These are phyloP conservation scores for Zalaria sp. DNA, from an alignment of 2,329 filamentous ascomycete species.

Conservation along the genomic window DNA sequence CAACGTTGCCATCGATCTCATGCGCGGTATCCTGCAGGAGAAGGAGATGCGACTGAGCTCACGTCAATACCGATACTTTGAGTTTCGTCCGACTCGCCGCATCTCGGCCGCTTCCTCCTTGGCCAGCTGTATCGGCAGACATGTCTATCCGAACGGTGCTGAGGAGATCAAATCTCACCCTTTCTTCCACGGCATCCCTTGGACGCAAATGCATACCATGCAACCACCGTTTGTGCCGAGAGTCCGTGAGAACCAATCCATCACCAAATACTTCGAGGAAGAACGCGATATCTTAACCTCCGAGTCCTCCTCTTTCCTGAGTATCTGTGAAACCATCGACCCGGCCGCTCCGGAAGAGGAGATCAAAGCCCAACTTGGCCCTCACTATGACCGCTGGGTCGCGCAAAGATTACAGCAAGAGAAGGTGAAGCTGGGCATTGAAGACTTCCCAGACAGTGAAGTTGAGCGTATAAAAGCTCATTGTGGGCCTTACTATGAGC, in stretches of 20 bases:
- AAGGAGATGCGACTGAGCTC: conserved; percentile 65
- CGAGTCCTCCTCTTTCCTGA: conserved; percentile 9
- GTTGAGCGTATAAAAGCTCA: conserved; percentile 17
- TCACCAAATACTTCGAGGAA: conserved; percentile 81
- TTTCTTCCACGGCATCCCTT: conserved; percentile 70
- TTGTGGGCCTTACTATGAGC: conserved; percentile 14
- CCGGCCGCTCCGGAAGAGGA: conserved; percentile 6
- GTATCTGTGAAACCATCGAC: conserved; percentile 10
- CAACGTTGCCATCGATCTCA: conserved; percentile 60
- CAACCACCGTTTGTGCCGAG: conserved; percentile 68
- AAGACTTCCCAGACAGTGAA: conserved; percentile 14
- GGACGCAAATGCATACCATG: conserved; percentile 58
- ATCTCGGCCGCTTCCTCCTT: conserved; percentile 42
- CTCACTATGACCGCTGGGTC: conserved; percentile 11
- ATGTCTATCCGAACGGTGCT: conserved; percentile 71
- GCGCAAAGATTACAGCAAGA: conserved; percentile 12
- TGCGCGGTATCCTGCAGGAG: conserved; percentile 57
- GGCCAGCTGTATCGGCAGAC: conserved; percentile 10
- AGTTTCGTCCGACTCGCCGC: conserved; percentile 23
- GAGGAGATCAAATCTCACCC: conserved; percentile 79
- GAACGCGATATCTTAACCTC: conserved; percentile 49
- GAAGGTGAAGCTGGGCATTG: conserved; percentile 16
- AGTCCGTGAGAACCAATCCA: conserved; percentile 36
- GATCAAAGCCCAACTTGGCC: conserved; percentile 6
- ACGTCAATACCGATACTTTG: conserved; percentile 56